These are phyloP conservation scores for Fusarium albosuccineum DNA, from an alignment of 2,329 filamentous ascomycete genomes.

Conservation along the genomic window DNA sequence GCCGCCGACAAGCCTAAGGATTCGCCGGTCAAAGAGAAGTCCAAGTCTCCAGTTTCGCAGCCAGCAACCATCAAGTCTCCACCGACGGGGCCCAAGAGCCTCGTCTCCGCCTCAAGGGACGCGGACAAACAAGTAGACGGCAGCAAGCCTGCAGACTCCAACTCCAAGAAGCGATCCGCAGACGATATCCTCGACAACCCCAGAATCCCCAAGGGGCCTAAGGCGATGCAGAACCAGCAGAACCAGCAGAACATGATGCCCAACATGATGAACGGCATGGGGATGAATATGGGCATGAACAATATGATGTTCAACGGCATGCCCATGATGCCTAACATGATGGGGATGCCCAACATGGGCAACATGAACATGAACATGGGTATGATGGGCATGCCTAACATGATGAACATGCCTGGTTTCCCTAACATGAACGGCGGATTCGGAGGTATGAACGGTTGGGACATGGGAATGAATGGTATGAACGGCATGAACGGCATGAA, in stretches of 20 bases:
- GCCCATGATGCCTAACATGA: constrained; percentile 57
- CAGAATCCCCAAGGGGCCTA: constrained; percentile 74
- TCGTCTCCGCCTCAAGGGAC: constrained; percentile 49
- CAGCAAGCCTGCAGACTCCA: constrained; percentile 49
- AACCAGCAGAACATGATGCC: constrained; percentile 61
- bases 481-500: constrained; percentile 50
- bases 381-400: constrained; percentile 49
- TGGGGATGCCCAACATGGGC: constrained; percentile 54
- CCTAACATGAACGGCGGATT: constrained; percentile 49
- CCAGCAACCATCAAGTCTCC: constrained; percentile 45
- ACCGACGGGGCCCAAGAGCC: constrained; percentile 47
- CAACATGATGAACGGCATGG: constrained; percentile 63
- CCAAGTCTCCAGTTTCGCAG: constrained; percentile 51
- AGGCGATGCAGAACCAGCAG: constrained; percentile 72
- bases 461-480: constrained; percentile 42
- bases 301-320: constrained; percentile 59
- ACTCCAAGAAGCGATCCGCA: constrained; percentile 83
- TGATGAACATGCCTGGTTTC: constrained; percentile 51
- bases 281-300: constrained; percentile 55
- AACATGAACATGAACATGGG: constrained; percentile 54
- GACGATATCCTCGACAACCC: constrained; percentile 77
- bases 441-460: constrained; percentile 34
- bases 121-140: constrained; percentile 52
- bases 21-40: constrained; percentile 48
- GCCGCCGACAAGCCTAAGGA: constrained; percentile 34